Evolutionary conservation across 1,284 basidiomycete species (phyloP), one percentile per base, ranked within the genome.

Genomic region (Sanghuangporus sanghuang): DNA sequence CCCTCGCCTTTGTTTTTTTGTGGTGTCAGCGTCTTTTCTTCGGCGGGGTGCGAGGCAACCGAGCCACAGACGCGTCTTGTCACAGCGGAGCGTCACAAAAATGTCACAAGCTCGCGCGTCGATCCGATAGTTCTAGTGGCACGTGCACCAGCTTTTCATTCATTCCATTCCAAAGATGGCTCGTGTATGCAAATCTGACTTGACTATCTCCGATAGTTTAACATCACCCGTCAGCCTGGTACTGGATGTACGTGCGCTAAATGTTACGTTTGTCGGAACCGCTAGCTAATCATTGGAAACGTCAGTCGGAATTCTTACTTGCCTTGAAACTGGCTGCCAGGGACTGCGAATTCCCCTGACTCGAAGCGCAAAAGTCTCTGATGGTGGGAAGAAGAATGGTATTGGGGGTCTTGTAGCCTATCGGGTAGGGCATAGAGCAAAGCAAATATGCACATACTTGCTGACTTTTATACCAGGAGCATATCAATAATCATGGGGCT

Each of bases 381-480:
- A 81, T 68, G 78, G 79, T 11, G 81, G 82, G 12, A 71, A 70
- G 64, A 64, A 64, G 18, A 73, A 74, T 40, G 81, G 82, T 14
- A 67, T 83, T 57, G 81, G 81, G 11, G 77, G 77, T 16, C 68
- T 85, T 46, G 70, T 71, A 16, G 70, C 74, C 1, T 84, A 81
- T 69, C 73, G 77, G 61, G 82, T 83, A 69, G 61, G 76, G 69
- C 44, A 42, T 23, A 38, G 12, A 62, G n/a, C 55, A 38, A 35
- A 3, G 65, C 5, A 46, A 59, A 5, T 4, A 44, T 9, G 32
- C 21, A 21, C 49, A 23, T 23, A 11, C 27, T 53, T 56, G 52
- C 40, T 53, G 54, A 57, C 8, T 44, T 50, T 50, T 23, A 48
- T 38, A 46, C 52, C 52, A 77, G 75, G 53, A 57, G 35, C 76